Conservation (phyloP, 352 stramenopile genomes). For the Pythium insidiosum region DNA sequence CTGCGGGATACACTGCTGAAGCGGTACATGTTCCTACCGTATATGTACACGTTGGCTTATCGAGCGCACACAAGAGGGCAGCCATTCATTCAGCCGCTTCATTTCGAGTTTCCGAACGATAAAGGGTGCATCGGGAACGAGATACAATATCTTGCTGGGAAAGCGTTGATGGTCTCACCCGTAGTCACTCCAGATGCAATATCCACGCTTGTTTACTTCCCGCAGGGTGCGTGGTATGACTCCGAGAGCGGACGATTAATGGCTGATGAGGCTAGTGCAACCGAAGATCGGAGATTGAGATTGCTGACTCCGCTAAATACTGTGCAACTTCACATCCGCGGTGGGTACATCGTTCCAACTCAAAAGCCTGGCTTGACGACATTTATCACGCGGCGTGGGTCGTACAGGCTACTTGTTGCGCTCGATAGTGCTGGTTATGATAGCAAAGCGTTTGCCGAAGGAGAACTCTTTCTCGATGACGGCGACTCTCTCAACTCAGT, state of each 20-base stretch:
- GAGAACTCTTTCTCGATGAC: slow-evolving; percentile 70
- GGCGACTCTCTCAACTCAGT: slow-evolving; percentile 62
- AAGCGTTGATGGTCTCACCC: slow-evolving; percentile 70
- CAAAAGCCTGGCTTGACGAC: slow-evolving; percentile 52
- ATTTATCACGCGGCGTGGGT: slow-evolving; percentile 37
- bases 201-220: slow-evolving; percentile 51
- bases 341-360: slow-evolving; percentile 50
- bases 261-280: not conserved
- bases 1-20: slow-evolving; percentile 45
- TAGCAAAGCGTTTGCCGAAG: slow-evolving; percentile 15
- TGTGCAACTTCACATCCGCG: slow-evolving; percentile 58
- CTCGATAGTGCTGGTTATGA: slow-evolving; percentile 15
- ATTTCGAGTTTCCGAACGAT: slow-evolving; percentile 60
- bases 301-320: slow-evolving; percentile 45
- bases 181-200: slow-evolving; percentile 62
- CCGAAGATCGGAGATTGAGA: slow-evolving; percentile 16
- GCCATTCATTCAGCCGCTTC: slow-evolving; percentile 42
- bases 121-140: slow-evolving; percentile 29
- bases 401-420: slow-evolving; percentile 47
- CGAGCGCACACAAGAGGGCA: slow-evolving; percentile 31
- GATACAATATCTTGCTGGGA: slow-evolving; percentile 64
- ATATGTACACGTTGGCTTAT: slow-evolving; percentile 82
- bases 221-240: slow-evolving; percentile 64
- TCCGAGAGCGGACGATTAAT: slow-evolving; percentile 32
- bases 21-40: slow-evolving; percentile 73